Conservation (phyloP, 2,329 filamentous ascomycete genomes). For the Albophoma yamanashiensis region DNA sequence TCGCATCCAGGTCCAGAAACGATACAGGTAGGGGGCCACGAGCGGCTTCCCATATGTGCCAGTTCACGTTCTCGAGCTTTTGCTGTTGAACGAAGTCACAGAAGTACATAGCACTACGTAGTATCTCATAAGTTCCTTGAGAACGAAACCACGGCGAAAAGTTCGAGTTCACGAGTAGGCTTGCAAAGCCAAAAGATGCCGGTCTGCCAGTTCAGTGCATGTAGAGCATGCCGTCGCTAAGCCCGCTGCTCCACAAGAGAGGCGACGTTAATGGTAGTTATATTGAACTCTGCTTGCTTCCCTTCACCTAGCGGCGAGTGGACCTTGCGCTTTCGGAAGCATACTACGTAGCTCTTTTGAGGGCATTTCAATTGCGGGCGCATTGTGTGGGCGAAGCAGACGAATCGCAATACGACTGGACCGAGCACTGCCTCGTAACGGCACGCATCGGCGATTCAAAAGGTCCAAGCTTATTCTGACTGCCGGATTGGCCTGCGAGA, state of each 20-base stretch:
- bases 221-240: not conserved
- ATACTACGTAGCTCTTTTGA: no score
- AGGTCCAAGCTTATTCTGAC: no score
- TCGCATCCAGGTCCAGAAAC: not conserved
- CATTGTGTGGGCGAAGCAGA: not conserved
- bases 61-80: not conserved
- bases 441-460: not conserved
- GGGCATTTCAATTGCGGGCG: not conserved
- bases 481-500: no score
- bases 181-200: not conserved
- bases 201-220: not conserved
- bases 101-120: no score
- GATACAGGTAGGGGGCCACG: not conserved
- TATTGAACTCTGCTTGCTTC: not conserved
- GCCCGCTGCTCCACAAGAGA: not conserved
- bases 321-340: not conserved
- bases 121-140: not conserved
- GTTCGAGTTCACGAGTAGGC: no score
- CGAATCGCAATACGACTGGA: not conserved
- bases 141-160: no score
- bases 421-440: not conserved
- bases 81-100: not conserved
- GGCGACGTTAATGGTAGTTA: not conserved
- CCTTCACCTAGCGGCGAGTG: not conserved
- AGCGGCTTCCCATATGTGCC: not conserved